Base-by-base conservation (phyloP, 2,329 filamentous ascomycete species). In the Furcasterigmium sp. region DNA sequence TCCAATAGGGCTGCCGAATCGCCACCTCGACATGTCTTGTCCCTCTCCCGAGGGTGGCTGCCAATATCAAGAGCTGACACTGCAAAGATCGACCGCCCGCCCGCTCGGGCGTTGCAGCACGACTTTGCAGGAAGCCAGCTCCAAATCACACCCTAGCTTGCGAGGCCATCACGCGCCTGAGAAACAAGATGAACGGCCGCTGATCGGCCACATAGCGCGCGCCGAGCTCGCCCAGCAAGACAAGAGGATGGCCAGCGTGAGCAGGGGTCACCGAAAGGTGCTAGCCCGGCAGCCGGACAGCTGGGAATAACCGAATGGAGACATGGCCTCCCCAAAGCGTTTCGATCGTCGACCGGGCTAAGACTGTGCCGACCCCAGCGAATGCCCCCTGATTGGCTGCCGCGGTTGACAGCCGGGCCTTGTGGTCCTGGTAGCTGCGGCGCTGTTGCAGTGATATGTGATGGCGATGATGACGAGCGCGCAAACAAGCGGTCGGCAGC, bases 221-320 rank as follows among this genome's bases (percentile, higher is more conserved):
- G 23, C 7, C 7, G 23, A 17, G 32, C 32, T n/a, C 29, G 29
- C 29, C 29, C 29, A 32, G 14, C 29, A 15, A 11, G 29, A 26
- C 23, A 26, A 26, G 23, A 35, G 32, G n/a, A 17, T n/a, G 29
- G 14, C 29, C 29, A 32, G 14, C 10, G 13, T n/a, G n/a, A 11
- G 14, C 38, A 40, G 38, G 38, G 38, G 38, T 29, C 26, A 40
- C 38, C 19, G 21, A 40, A 30, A 28, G 18, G 38, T 30, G 26
- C 38, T 40, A 40, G 38, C 28, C 32, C 38, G 13, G 19, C 38
- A 13, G 29, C 38, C 29, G 38, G 38, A 30, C 26, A 25, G 26
- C 17, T 30, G 28, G 28, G 38, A 21, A 9, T 30, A 30, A n/a
- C 38, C 38, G 25, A 40, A 40, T 32, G 19, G 38, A 40, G 38